Evolutionary conservation across 2,329 filamentous ascomycete genomes (phyloP), one percentile per base, ranked within the genome.

Genomic region (Verticillium albo-atrum): DNA sequence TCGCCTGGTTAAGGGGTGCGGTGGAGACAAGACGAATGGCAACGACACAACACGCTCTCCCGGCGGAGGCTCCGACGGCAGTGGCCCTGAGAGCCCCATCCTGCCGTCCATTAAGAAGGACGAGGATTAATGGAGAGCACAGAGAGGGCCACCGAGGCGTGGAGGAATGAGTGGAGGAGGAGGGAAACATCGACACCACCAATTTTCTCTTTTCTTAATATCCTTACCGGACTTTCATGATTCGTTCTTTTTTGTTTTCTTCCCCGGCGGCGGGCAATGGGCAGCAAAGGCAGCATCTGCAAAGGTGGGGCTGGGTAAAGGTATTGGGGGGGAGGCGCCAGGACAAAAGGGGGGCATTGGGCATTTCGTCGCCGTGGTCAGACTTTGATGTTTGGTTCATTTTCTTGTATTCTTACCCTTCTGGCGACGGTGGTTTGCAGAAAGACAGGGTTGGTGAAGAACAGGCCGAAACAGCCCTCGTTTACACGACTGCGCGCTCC

Each of bases 1-100:
- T 68, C 80, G 82, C 47, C 76, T 89, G 5, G 86, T 89, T 34
- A 89, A 89, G 68, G 85, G 85, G 3, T 89, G 86, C 64, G 85
- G 80, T 17, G 77, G 75, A 42, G 72, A 68, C 23, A 71, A 69
- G 56, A 65, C 63, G 30, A 23, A 57, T 58, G 37, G 14, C 20
- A 42, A 26, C 34, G 54, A 56, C 15, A 27, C 32, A 5, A 27
- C 54, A 4, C 42, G 42, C 42, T 50, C 42, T 50, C 42, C 42
- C 7, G 42, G 42, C 10, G 54, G 54, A 12, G 53, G 55, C 50
- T 62, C 60, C 4, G 62, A 63, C 23, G 42, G 20, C 26, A 53
- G 56, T 27, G 42, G 23, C 4, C 42, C 55, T 15, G 37, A 57
- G 30, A 51, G 37, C n/a, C 56, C 56, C 3, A n/a, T 50, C 10